These are phyloP conservation scores for Allantophomopsis cytisporea DNA, from an alignment of 2,329 filamentous ascomycete genomes.

Conservation along the genomic window DNA sequence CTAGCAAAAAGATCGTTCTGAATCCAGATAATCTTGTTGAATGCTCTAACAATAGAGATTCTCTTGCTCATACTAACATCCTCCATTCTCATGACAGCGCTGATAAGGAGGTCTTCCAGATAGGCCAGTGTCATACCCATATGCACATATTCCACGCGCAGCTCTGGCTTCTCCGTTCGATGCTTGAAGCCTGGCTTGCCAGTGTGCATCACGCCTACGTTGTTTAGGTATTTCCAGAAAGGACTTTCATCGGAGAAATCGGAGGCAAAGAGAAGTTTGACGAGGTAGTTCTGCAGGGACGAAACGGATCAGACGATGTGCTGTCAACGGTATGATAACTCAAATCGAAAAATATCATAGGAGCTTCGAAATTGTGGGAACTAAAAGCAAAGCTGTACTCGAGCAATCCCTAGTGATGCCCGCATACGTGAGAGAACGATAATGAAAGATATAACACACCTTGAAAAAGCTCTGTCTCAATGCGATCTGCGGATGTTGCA, in stretches of 20 bases:
- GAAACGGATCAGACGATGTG: not conserved
- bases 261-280: conserved; percentile 61
- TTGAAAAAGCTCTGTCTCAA: conserved; percentile 63
- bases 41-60: conserved; percentile 59
- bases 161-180: conserved; percentile 25
- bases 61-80: conserved; percentile 53
- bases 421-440: no score
- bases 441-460: conserved; percentile 7
- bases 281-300: conserved; percentile 49
- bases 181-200: conserved; percentile 52
- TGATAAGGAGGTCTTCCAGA: conserved; percentile 65
- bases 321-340: no score
- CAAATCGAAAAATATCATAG: not conserved
- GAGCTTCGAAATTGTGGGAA: no score
- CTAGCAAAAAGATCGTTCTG: conserved; percentile 80
- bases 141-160: conserved; percentile 72
- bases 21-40: conserved; percentile 77
- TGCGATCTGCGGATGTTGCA: conserved; percentile 57
- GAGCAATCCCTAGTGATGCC: no score
- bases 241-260: conserved; percentile 43
- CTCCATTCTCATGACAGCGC: conserved; percentile 52
- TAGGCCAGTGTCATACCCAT: conserved; percentile 60
- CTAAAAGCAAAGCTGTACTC: no score
- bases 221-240: conserved; percentile 76
- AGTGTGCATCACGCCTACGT: conserved; percentile 79